phyloP scores from a whole-genome alignment of 768 basidiomycete species.

The Scleroderma citrinum region DNA sequence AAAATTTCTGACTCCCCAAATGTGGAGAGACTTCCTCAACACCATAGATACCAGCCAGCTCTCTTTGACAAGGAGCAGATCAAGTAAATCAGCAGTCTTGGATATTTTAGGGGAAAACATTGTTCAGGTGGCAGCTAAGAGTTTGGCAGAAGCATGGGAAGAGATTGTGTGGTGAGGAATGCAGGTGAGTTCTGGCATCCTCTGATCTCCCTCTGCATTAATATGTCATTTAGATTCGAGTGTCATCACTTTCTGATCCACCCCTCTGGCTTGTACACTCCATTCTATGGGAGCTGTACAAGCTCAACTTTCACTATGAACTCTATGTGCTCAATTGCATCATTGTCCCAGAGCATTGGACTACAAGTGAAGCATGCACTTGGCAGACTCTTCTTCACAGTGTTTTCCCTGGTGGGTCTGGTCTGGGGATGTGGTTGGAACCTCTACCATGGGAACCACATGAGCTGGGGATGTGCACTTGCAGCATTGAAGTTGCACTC shows the following conservation, averaged over 20 bases:
- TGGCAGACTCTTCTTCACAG: not conserved
- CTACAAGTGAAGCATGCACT: not conserved
- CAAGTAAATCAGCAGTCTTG: not conserved
- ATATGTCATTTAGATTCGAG: not conserved
- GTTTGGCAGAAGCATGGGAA: not conserved
- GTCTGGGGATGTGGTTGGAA: constrained; percentile 3
- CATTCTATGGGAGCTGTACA: not conserved
- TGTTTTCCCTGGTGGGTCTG: constrained; percentile 3
- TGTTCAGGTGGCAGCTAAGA: not conserved
- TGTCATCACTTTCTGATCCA: not conserved
- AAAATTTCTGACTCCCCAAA: no score
- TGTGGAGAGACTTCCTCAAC: no score
- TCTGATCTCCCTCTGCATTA: not conserved
- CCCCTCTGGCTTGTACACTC: not conserved
- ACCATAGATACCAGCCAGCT: not conserved
- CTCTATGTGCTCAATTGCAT: constrained; percentile 10
- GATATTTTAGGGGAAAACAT: not conserved
- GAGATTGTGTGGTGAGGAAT: not conserved
- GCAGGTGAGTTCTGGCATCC: not conserved
- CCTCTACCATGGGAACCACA: not conserved
- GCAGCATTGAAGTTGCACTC: not conserved
- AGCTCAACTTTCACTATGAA: not conserved
- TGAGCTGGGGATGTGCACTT: not conserved
- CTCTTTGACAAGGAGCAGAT: not conserved
- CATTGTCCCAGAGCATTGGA: constrained; percentile 6